Percentiles rank a stretch among this genome's conserved stretches.
phyloP scores from a whole-genome alignment of 306 rosid genomes.

The Abrus precatorius region DNA sequence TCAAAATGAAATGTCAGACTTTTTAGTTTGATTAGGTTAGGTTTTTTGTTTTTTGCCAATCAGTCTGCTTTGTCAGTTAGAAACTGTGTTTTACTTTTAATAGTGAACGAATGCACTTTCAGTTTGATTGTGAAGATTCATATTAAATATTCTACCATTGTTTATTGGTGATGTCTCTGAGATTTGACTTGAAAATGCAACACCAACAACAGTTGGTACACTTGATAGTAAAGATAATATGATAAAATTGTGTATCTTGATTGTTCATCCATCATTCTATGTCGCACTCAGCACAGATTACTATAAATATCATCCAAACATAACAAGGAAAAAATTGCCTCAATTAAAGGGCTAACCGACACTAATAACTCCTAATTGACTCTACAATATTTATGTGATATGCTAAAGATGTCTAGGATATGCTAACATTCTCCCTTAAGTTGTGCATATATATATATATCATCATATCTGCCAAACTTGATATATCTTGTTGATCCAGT shows the following conservation, averaged over 20 bases:
- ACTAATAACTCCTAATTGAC: background rate
- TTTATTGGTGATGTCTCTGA: conserved; percentile 15
- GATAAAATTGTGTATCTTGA: background rate
- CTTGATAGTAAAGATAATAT: background rate
- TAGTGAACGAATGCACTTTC: background rate
- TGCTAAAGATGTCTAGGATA: no score
- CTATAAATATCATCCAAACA: background rate
- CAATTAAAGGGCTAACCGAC: background rate
- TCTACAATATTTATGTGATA: background rate
- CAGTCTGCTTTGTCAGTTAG: background rate
- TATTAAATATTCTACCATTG: background rate
- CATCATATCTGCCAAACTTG: no score
- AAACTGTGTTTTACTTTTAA: conserved; percentile 18
- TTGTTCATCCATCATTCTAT: background rate
- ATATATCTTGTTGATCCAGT: no score
- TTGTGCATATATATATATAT: no score
- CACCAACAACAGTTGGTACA: background rate
- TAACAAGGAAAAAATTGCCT: background rate
- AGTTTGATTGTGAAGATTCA: conserved; percentile 1
- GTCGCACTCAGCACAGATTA: no score
- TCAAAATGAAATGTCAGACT: background rate
- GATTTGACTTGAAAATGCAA: background rate
- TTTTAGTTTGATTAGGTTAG: background rate
- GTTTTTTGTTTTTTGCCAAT: background rate
- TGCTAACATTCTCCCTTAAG: no score